Evolutionary conservation across 2,329 filamentous ascomycete genomes (phyloP).

Genomic region (Alternaria burnsii): DNA sequence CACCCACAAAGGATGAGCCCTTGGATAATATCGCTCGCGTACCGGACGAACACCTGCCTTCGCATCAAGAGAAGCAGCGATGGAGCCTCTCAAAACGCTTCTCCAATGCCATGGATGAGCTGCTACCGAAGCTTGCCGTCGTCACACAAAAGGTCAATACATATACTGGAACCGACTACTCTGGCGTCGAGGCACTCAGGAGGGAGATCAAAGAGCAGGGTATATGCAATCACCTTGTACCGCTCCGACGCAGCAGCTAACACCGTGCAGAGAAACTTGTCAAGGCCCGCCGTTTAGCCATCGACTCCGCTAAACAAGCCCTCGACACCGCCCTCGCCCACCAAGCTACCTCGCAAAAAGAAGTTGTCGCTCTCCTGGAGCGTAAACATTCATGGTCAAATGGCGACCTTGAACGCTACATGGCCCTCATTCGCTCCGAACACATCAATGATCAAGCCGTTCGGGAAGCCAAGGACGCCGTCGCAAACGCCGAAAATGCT

Average conservation of each 20-base stretch:
- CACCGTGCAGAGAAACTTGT: constrained; percentile 60
- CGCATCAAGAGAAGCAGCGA: constrained; percentile 61
- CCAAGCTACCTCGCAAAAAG: constrained; percentile 88
- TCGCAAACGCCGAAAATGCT: constrained; percentile 79
- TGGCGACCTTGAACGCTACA: constrained; percentile 91
- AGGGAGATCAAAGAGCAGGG: constrained; percentile 74
- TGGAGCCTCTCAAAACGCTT: constrained; percentile 69
- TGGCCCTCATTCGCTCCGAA: constrained; percentile 87
- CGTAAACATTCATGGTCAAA: constrained; percentile 93
- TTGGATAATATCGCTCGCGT: constrained; percentile 44
- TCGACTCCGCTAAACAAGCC: constrained; percentile 74
- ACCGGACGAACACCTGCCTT: constrained; percentile 58
- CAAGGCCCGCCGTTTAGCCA: constrained; percentile 67
- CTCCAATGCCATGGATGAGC: constrained; percentile 81
- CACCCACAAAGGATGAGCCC: constrained; percentile 18
- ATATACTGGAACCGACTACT: constrained; percentile 86
- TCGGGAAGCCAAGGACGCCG: constrained; percentile 71
- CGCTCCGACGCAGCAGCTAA: constrained; percentile 14
- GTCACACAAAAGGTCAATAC: constrained; percentile 91
- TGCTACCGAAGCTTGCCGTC: constrained; percentile 84
- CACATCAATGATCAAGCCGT: constrained; percentile 92
- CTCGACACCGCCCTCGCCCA: constrained; percentile 87
- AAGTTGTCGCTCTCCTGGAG: constrained; percentile 92
- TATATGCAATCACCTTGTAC: constrained; percentile 33
- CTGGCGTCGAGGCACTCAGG: constrained; percentile 87